phyloP scores from a whole-genome alignment of 2,329 filamentous ascomycete genomes.

The Penicillium expansum region DNA sequence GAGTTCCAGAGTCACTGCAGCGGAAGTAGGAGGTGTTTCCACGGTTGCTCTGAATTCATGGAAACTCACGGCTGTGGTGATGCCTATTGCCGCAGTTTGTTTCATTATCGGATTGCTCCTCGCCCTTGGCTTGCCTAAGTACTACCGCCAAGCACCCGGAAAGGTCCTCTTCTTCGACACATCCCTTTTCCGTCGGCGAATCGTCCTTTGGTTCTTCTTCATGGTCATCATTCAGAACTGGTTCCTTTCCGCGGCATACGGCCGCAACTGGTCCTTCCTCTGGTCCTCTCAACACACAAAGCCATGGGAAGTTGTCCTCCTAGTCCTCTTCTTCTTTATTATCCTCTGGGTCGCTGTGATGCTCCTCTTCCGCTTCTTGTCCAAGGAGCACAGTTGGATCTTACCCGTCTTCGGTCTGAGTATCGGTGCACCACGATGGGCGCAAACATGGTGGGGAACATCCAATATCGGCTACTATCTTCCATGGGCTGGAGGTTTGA shows the following conservation, averaged over 20 bases:
- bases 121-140: constrained; percentile 61
- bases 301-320: constrained; percentile 56
- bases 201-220: constrained; percentile 66
- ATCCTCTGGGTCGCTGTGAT: constrained; percentile 53
- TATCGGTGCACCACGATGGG: constrained; percentile 63
- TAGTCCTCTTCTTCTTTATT: constrained; percentile 50
- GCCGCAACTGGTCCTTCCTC: constrained; percentile 64
- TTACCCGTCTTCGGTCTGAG: constrained; percentile 66
- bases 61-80: constrained; percentile 52
- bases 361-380: constrained; percentile 53
- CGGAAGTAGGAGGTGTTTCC: constrained; percentile 40
- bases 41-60: constrained; percentile 42
- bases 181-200: constrained; percentile 59
- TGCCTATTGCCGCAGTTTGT: constrained; percentile 57
- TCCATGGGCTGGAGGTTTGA: constrained; percentile 55
- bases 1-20: constrained; percentile 51
- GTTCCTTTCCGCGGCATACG: constrained; percentile 64
- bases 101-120: constrained; percentile 56
- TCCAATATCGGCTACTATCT: constrained; percentile 60
- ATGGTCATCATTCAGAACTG: constrained; percentile 65
- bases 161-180: constrained; percentile 64
- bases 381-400: constrained; percentile 63
- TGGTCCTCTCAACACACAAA: constrained; percentile 57
- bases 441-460: constrained; percentile 65
- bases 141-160: constrained; percentile 64